A percentile compares a stretch with the other conserved stretches of the same genome.
Conservation (phyloP, 306 rosid genomes). For the Phaseolus lunatus region DNA sequence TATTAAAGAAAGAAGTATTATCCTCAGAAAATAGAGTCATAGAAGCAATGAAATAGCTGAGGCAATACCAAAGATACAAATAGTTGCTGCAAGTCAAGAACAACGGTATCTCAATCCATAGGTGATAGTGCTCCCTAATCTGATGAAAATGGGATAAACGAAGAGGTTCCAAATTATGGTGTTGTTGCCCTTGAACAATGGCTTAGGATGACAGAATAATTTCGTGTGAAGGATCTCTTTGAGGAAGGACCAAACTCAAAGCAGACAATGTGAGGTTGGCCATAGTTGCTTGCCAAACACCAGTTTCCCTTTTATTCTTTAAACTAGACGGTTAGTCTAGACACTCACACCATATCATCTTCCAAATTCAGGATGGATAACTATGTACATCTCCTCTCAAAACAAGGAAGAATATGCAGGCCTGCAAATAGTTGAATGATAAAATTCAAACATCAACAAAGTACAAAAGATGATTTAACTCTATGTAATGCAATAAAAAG, state of each 20-base stretch:
- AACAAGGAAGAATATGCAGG: conserved; percentile 29
- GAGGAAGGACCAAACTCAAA: conserved; percentile 20
- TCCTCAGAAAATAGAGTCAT: conserved; percentile 23
- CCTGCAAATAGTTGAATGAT: conserved; percentile 39
- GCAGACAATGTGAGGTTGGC: conserved; percentile 37
- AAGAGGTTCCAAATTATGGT: conserved; percentile 19
- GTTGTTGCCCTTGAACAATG: conserved; percentile 28
- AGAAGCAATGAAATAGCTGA: conserved; percentile 26
- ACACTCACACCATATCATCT: conserved; percentile 25
- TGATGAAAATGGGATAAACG: conserved; percentile 22
- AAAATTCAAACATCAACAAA: conserved; percentile 34
- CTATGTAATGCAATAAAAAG: no score
- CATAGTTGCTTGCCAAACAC: conserved; percentile 43
- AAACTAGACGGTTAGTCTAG: conserved; percentile 3
- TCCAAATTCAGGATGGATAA: conserved; percentile 31
- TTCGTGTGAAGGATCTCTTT: conserved; percentile 13
- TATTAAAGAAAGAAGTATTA: background rate
- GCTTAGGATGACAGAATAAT: conserved; percentile 27
- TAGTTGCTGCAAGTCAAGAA: conserved; percentile 35
- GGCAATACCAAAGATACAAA: conserved; percentile 36
- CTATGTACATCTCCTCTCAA: conserved; percentile 34
- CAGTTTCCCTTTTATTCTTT: conserved; percentile 47
- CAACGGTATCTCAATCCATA: conserved; percentile 33
- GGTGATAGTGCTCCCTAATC: conserved; percentile 22
- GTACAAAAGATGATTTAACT: background rate